Conservation (phyloP, 345 rosid genomes). For the Capsella bursapastoris region DNA sequence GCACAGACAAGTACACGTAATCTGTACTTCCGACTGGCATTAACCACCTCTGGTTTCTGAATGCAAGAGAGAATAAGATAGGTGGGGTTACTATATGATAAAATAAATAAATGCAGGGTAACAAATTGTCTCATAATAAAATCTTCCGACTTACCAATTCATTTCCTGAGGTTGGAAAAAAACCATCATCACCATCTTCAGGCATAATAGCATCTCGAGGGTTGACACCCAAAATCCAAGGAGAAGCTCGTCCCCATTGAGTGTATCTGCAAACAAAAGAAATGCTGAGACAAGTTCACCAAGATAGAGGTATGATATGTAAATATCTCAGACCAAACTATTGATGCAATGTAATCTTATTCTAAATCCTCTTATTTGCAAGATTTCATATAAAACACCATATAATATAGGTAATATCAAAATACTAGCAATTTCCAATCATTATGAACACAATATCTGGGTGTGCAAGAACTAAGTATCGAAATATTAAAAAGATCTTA, state of each 20-base stretch:
- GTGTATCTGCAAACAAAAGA: constrained; percentile 53
- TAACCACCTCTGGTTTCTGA: constrained; percentile 91
- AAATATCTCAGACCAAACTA: constrained; percentile 17
- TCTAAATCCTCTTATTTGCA: neutral
- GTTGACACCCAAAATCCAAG: constrained; percentile 76
- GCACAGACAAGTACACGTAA: constrained; percentile 91
- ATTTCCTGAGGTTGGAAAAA: constrained; percentile 86
- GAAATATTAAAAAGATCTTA: neutral
- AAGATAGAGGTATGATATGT: constrained; percentile 12
- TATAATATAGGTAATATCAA: neutral
- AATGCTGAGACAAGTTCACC: neutral
- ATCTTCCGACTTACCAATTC: constrained; percentile 67
- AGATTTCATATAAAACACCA: constrained; percentile 16
- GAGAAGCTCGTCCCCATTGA: constrained; percentile 86
- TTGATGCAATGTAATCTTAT: neutral
- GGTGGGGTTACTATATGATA: constrained; percentile 6
- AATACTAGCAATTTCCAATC: constrained; percentile 10
- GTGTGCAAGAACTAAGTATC: neutral
- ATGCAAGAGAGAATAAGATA: constrained; percentile 24
- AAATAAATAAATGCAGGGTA: neutral
- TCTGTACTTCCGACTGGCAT: constrained; percentile 71
- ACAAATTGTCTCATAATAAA: constrained; percentile 4
- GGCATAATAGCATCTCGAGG: constrained; percentile 92
- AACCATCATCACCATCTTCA: constrained; percentile 84
- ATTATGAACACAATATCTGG: constrained; percentile 1